Evolutionary conservation across 495 filamentous ascomycete genomes (phyloP).

Genomic region (Glarea lozoyensis): DNA sequence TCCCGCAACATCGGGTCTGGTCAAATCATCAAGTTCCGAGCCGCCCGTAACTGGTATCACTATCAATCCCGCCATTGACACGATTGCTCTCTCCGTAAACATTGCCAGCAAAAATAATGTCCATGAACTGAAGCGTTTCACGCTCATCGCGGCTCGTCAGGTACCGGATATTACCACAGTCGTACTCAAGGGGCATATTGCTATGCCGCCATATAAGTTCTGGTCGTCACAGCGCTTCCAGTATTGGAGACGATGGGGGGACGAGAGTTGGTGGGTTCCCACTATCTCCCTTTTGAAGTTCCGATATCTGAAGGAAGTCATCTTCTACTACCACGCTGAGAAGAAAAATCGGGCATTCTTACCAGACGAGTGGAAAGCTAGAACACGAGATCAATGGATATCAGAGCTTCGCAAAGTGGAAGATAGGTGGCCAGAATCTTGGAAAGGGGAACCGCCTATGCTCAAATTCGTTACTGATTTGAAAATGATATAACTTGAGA

Average conservation of each 20-base stretch:
- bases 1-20: neutral
- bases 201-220: neutral
- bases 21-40: neutral
- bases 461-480: too few species aligned
- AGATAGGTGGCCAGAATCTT: neutral
- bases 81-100: neutral
- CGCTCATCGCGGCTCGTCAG: neutral
- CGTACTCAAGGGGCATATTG: neutral
- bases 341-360: neutral
- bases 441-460: neutral
- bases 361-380: neutral
- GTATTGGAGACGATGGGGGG: neutral
- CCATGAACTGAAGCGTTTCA: neutral
- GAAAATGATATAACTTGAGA: too few species aligned
- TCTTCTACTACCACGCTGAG: neutral
- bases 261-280: neutral
- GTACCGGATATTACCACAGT: neutral
- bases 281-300: neutral
- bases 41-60: too few species aligned
- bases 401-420: neutral
- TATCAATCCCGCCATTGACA: neutral
- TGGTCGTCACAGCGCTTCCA: neutral
- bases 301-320: neutral
- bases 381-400: neutral
- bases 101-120: neutral